Conservation (phyloP, 768 basidiomycete species). For the Boletus coccyginus region DNA sequence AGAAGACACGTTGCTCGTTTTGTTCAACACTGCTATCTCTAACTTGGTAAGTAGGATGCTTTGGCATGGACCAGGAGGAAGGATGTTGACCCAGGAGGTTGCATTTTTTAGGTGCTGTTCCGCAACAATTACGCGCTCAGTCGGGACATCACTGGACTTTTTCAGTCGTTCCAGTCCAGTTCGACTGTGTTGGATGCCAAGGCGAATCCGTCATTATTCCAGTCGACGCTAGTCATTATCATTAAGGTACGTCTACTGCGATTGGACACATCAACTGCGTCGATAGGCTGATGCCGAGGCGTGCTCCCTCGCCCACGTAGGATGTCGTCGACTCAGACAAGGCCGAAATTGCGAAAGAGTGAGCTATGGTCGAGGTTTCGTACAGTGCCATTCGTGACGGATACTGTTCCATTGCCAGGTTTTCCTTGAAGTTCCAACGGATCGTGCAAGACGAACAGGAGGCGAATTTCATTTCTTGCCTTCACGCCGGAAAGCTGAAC, state of each 20-base stretch:
- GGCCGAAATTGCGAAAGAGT: slow-evolving; percentile 58
- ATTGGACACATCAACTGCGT: not conserved
- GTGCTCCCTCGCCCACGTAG: slow-evolving; percentile 27
- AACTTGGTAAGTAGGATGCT: slow-evolving; percentile 51
- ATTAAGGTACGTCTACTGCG: slow-evolving; percentile 48
- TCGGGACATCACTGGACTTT: slow-evolving; percentile 57
- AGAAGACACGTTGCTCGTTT: slow-evolving; percentile 59
- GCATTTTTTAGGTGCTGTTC: slow-evolving; percentile 48
- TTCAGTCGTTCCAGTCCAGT: slow-evolving; percentile 61
- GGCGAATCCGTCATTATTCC: slow-evolving; percentile 56
- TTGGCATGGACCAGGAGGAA: no score
- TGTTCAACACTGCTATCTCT: slow-evolving; percentile 65
- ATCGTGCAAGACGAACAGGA: slow-evolving; percentile 61
- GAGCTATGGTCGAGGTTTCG: slow-evolving; percentile 8
- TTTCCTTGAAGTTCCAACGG: slow-evolving; percentile 54
- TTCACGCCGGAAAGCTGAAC: slow-evolving; percentile 52
- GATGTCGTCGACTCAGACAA: slow-evolving; percentile 65
- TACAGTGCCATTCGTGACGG: not conserved
- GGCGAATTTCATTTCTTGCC: slow-evolving; percentile 58
- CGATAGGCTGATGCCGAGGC: not conserved
- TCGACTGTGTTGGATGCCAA: slow-evolving; percentile 56
- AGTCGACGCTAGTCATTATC: slow-evolving; percentile 57
- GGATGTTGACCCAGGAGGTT: not conserved
- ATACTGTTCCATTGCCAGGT: slow-evolving; percentile 32
- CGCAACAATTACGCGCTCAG: slow-evolving; percentile 65